A percentile compares a stretch with the other conserved stretches of the same genome.
Evolutionary conservation across 176 grass and related monocot species (phyloP).

Genomic region (Carex littledalei): DNA sequence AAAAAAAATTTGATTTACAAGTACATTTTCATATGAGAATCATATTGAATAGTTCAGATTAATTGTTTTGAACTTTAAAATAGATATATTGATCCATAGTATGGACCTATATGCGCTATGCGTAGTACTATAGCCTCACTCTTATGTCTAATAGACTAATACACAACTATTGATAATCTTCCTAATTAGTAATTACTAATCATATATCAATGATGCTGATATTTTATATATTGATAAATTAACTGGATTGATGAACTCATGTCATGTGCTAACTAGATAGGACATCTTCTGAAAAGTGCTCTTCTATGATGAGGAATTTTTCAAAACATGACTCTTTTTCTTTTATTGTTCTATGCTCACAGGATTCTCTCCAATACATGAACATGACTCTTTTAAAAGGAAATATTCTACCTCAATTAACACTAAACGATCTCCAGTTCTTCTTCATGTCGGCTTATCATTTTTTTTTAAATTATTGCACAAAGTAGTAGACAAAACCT

Average conservation of each 20-base stretch:
- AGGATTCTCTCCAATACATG: not conserved
- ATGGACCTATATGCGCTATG: too few species aligned
- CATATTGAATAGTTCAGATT: too few species aligned
- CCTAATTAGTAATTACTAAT: too few species aligned
- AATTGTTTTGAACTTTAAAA: too few species aligned
- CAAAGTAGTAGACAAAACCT: too few species aligned
- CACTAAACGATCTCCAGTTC: not conserved
- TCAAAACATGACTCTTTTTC: not conserved
- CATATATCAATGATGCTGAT: not conserved
- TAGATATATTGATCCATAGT: too few species aligned
- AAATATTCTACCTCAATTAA: not conserved
- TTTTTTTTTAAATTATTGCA: too few species aligned
- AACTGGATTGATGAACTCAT: not conserved
- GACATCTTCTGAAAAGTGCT: not conserved
- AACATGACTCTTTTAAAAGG: not conserved
- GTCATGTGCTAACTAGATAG: not conserved
- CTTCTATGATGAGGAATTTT: not conserved
- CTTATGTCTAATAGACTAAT: too few species aligned
- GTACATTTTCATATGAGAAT: too few species aligned
- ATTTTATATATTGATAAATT: not conserved
- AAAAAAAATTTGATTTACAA: too few species aligned
- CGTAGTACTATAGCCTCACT: too few species aligned
- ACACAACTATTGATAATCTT: too few species aligned
- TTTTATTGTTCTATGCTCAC: not conserved
- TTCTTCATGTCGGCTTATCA: not conserved